A percentile compares a stretch with the other conserved stretches of the same genome.
Conservation (phyloP, 164 flowering plant species). For the Liriodendron chinense region DNA sequence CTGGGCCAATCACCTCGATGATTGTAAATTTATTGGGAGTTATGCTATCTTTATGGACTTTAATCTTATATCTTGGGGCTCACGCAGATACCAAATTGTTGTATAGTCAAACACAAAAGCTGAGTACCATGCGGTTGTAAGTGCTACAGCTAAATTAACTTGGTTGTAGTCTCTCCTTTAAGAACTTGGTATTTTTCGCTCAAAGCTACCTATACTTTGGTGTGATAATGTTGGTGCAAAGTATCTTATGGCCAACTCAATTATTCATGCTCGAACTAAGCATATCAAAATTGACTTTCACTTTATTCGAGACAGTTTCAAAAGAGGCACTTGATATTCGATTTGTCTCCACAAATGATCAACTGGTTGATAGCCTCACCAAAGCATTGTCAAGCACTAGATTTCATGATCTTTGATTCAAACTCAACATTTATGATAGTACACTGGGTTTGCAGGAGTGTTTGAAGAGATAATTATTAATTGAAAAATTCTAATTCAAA, state of each 20-base stretch:
- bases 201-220: not conserved
- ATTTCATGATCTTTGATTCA: not conserved
- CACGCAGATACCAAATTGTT: not conserved
- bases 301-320: not conserved
- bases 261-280: not conserved
- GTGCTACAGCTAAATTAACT: not conserved
- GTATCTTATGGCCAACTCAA: not conserved
- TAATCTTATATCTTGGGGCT: not conserved
- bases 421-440: not conserved
- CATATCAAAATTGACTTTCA: not conserved
- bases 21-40: not conserved
- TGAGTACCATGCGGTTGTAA: not conserved
- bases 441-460: not conserved
- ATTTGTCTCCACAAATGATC: not conserved
- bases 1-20: not conserved
- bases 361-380: not conserved
- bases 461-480: no score
- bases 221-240: not conserved
- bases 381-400: not conserved
- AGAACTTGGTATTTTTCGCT: not conserved
- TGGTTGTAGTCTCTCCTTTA: not conserved
- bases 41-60: not conserved
- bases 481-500: not conserved
- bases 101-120: not conserved
- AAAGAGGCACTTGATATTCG: not conserved